Conservation (phyloP, 164 flowering plant genomes). For the Echeveria elegans region DNA sequence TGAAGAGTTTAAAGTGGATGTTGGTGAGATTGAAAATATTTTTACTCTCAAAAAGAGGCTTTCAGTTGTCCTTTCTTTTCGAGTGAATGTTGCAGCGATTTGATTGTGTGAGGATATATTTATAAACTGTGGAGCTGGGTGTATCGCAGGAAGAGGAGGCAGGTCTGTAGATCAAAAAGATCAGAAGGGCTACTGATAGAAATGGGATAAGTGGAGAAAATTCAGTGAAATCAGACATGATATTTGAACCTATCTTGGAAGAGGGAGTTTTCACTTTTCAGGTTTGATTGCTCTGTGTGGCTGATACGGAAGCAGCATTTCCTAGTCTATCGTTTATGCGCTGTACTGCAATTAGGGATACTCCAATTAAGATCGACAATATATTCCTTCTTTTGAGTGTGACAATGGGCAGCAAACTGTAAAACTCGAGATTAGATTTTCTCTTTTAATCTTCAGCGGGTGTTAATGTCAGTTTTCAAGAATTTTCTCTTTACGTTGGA, state of each 20-base stretch:
- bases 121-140: neutral
- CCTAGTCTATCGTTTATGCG: slow-evolving; percentile 85
- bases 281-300: slow-evolving; percentile 74
- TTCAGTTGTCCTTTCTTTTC: no score
- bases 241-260: slow-evolving; percentile 68
- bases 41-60: no score
- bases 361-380: slow-evolving; percentile 34
- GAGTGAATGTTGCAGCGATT: neutral
- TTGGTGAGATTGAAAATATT: no score
- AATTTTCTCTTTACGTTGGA: neutral
- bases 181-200: slow-evolving; percentile 20
- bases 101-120: neutral
- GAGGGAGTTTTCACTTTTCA: slow-evolving; percentile 84
- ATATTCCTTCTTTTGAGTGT: slow-evolving; percentile 54
- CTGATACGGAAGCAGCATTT: slow-evolving; percentile 51
- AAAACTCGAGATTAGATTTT: slow-evolving; percentile 46
- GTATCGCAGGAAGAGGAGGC: slow-evolving; percentile 17
- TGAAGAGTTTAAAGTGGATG: no score
- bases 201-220: slow-evolving; percentile 33
- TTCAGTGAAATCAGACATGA: slow-evolving; percentile 58
- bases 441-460: neutral
- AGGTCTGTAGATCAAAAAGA: slow-evolving; percentile 12
- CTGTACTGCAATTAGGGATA: slow-evolving; percentile 47
- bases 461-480: neutral
- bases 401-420: slow-evolving; percentile 55